Evolutionary conservation across 768 basidiomycete species (phyloP).

Genomic region (Macrolepiota fuliginosa): DNA sequence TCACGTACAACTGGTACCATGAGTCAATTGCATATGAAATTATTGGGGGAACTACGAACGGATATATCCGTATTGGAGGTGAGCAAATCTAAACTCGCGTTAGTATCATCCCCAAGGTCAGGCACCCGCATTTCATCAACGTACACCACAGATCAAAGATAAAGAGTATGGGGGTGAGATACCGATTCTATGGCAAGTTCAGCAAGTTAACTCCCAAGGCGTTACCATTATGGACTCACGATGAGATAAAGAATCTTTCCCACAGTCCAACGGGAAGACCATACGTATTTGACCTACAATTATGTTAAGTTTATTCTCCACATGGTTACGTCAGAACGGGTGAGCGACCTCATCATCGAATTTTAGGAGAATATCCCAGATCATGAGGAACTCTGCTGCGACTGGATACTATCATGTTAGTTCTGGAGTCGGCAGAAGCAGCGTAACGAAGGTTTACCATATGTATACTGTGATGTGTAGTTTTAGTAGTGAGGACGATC

Average conservation of each 20-base stretch:
- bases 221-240: not conserved
- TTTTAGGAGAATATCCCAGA: constrained; percentile 7
- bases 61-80: not conserved
- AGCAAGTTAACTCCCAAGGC: not conserved
- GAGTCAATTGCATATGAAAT: not conserved
- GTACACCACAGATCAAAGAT: constrained; percentile 6
- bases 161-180: constrained; percentile 5
- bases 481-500: not conserved
- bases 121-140: not conserved
- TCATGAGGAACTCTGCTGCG: not conserved
- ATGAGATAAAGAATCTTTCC: constrained; percentile 2
- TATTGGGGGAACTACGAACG: not conserved
- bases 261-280: not conserved
- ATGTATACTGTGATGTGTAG: not conserved
- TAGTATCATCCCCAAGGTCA: not conserved
- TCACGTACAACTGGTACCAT: not conserved
- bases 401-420: not conserved
- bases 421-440: not conserved
- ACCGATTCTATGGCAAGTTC: not conserved
- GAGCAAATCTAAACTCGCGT: not conserved
- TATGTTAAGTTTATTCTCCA: too few species aligned
- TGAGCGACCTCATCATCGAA: constrained; percentile 2
- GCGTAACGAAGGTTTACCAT: not conserved
- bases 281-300: not conserved
- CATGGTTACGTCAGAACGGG: too few species aligned